phyloP scores from a whole-genome alignment of 768 basidiomycete genomes.

The Scleroderma citrinum region DNA sequence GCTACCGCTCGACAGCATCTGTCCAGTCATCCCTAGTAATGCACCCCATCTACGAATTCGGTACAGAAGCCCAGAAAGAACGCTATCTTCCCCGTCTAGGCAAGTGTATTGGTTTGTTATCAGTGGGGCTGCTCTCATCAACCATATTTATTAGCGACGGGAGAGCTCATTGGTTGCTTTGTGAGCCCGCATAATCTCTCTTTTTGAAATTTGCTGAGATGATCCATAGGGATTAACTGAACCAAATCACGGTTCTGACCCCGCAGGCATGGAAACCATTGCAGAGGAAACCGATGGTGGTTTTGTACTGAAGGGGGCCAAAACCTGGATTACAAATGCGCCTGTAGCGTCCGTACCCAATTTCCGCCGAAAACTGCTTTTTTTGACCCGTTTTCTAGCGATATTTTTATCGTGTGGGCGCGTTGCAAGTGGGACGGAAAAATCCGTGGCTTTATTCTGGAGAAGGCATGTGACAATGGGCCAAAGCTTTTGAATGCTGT shows the following conservation, averaged over 20 bases:
- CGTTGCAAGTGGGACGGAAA: conserved; percentile 91
- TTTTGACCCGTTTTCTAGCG: conserved; percentile 38
- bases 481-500: not conserved
- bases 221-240: conserved; percentile 79
- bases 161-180: conserved; percentile 88
- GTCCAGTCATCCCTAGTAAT: conserved; percentile 96
- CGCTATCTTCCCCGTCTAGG: conserved; percentile 84
- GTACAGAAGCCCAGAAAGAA: conserved; percentile 84
- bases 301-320: conserved; percentile 82
- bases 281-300: conserved; percentile 83
- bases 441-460: conserved; percentile 84
- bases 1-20: conserved; percentile 90
- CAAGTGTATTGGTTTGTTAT: conserved; percentile 19
- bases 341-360: conserved; percentile 67
- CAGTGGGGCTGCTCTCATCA: conserved; percentile 3
- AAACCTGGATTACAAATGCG: conserved; percentile 97
- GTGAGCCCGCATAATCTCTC: conserved; percentile 41
- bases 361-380: not conserved
- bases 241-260: conserved; percentile 95
- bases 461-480: conserved; percentile 52
- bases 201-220: conserved; percentile 1
- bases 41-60: conserved; percentile 90
- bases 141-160: conserved; percentile 48
- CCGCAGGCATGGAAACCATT: conserved; percentile 94
- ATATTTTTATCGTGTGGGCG: conserved; percentile 92